Base-by-base conservation (phyloP, 2,329 filamentous ascomycete species). In the Fusarium pseudoanthophilum region DNA sequence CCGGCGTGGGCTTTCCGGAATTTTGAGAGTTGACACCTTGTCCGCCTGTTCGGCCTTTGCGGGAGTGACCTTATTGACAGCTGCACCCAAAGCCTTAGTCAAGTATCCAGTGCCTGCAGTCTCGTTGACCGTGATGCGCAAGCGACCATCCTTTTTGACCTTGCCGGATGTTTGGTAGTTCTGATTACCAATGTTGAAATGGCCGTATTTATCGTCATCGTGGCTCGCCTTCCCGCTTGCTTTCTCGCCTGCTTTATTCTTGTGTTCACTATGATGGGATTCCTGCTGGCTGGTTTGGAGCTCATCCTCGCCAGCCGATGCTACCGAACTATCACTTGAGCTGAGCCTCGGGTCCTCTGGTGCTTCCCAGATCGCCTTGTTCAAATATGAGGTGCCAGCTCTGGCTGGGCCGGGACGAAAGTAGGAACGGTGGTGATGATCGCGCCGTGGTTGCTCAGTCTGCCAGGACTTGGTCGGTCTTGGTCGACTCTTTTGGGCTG, bases 111-210 rank as follows among this genome's bases (percentile, higher is more conserved):
- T 91, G 72, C 92, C 90, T 63, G 87, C 87, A 3, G 89, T 91
- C 78, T 95, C 92, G 60, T 92, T 91, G 77, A 95, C 86, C 9
- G 90, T 92, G 69, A 95, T 93, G 69, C 89, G 90, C 55, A 95
- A 81, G 28, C 93, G 87, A 0, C 93, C 93, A 79, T 95, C 92
- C 52, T 84, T 86, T 79, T 89, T 92, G 2, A 93, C 87, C 70
- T 85, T 90, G 30, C 91, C 92, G 70, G 86, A 89, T 2, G 90
- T 92, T 26, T 84, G 85, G 80, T 91, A 92, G 56, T 92, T 84
- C 7, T 92, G 87, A 74, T 93, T 92, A 10, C 85, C 86, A 24
- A 93, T 84, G 43, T 84, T 84, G 79, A 93, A 92, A 15, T 64
- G 69, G 18, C 71, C 53, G 40, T 74, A 75, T 45, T 63, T 74